Percentiles rank a stretch among this genome's conserved stretches.
Conservation (phyloP, 148 eudicot genomes). For the Cornus kousa region DNA sequence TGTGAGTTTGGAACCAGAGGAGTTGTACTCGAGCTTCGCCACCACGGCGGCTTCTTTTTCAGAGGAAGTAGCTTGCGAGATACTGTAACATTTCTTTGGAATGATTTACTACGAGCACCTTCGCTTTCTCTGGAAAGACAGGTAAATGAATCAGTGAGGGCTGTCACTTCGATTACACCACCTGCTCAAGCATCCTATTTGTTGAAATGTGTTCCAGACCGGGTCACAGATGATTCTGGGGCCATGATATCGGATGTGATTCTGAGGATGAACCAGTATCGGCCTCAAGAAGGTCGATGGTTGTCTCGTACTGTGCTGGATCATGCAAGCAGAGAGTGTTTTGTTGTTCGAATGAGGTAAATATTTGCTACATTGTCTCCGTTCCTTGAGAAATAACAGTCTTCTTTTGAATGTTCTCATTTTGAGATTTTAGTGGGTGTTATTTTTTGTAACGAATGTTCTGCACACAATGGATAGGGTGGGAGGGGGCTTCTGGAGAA, state of each 20-base stretch:
- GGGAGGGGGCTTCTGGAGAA: slow-evolving; percentile 88
- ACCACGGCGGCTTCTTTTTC: slow-evolving; percentile 55
- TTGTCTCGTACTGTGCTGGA: slow-evolving; percentile 89
- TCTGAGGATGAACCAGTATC: slow-evolving; percentile 72
- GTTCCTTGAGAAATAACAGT: not conserved
- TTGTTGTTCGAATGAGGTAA: slow-evolving; percentile 83
- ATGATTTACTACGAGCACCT: slow-evolving; percentile 72
- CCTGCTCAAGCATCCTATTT: slow-evolving; percentile 89
- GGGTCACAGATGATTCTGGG: slow-evolving; percentile 91
- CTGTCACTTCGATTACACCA: slow-evolving; percentile 73
- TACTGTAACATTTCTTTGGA: slow-evolving; percentile 59
- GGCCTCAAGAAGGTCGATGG: slow-evolving; percentile 96
- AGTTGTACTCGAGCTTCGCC: slow-evolving; percentile 54
- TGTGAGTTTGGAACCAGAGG: slow-evolving; percentile 92
- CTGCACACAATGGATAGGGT: slow-evolving; percentile 36
- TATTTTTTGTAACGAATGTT: not conserved
- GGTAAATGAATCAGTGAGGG: slow-evolving; percentile 46
- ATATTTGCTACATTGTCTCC: not conserved
- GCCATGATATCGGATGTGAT: slow-evolving; percentile 94
- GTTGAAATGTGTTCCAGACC: slow-evolving; percentile 86
- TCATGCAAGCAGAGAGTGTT: slow-evolving; percentile 82
- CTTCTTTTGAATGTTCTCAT: not conserved
- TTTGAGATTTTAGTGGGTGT: not conserved
- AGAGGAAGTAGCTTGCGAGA: slow-evolving; percentile 59
- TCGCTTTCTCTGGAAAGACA: slow-evolving; percentile 60